Evolutionary conservation across 78 protist species (phyloP).

Genomic region (Dictyostelium intermedium): DNA sequence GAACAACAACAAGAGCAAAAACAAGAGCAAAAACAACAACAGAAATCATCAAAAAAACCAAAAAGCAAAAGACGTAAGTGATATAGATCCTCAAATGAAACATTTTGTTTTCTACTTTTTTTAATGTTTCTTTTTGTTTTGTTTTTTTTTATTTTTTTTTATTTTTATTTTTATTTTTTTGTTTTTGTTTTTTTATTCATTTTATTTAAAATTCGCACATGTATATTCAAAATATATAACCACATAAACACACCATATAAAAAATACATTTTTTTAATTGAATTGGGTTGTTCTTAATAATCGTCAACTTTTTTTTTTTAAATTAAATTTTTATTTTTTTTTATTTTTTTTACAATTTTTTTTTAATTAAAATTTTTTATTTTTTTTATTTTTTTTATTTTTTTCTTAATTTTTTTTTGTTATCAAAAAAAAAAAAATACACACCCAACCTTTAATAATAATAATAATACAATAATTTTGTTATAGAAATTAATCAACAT

Average conservation of each 20-base stretch:
- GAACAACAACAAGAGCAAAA: too few species aligned
- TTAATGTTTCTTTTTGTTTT: background rate
- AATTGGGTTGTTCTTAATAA: background rate
- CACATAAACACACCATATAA: background rate
- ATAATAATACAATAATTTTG: background rate
- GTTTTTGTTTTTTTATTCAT: background rate
- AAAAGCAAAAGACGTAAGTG: background rate
- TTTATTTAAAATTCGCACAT: background rate
- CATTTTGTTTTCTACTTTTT: too few species aligned
- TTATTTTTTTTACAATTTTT: background rate
- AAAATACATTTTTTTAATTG: background rate
- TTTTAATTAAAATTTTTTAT: background rate
- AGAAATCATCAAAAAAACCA: background rate
- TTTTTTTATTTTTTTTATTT: background rate
- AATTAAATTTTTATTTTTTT: background rate
- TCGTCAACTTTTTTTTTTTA: background rate
- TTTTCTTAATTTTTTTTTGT: background rate
- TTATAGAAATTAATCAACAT: background rate
- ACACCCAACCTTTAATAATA: background rate
- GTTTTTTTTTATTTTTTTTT: too few species aligned
- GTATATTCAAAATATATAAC: background rate
- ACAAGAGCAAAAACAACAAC: background rate
- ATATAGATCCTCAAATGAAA: background rate
- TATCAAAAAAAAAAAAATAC: background rate
- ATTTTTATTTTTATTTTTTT: too few species aligned